Evolutionary conservation across 352 stramenopile species (phyloP).

Genomic region (Peronospora destructor): DNA sequence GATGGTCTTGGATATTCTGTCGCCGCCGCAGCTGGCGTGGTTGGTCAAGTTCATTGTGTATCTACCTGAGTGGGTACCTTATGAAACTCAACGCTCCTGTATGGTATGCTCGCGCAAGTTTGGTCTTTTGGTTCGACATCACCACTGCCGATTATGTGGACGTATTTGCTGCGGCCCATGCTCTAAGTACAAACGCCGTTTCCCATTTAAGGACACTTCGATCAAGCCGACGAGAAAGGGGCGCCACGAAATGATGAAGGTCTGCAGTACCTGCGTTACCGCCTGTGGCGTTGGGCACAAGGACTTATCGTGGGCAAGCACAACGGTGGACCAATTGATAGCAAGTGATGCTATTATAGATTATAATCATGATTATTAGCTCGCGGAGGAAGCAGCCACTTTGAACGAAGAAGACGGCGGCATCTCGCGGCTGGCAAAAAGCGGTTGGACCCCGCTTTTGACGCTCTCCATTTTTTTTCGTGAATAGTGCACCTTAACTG

Average conservation of each 20-base stretch:
- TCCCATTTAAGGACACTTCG: slow-evolving; percentile 47
- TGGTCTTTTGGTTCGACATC: slow-evolving; percentile 55
- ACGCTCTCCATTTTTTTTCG: slow-evolving; percentile 4
- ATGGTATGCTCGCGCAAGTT: slow-evolving; percentile 74
- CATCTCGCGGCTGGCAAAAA: slow-evolving; percentile 5
- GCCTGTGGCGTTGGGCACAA: slow-evolving; percentile 45
- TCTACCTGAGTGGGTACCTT: slow-evolving; percentile 67
- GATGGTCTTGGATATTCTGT: slow-evolving; percentile 71
- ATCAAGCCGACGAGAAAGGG: slow-evolving; percentile 39
- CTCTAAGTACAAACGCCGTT: slow-evolving; percentile 66
- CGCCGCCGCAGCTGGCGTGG: slow-evolving; percentile 60
- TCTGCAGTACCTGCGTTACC: slow-evolving; percentile 68
- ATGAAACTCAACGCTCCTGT: slow-evolving; percentile 53
- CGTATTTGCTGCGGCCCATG: slow-evolving; percentile 76
- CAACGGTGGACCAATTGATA: slow-evolving; percentile 42
- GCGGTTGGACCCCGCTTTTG: slow-evolving; percentile 5
- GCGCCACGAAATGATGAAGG: slow-evolving; percentile 45
- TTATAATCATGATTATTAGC: slow-evolving; percentile 51
- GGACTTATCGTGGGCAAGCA: slow-evolving; percentile 50
- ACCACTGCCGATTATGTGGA: slow-evolving; percentile 78
- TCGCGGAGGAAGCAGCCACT: slow-evolving; percentile 7
- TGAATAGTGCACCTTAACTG: slow-evolving; percentile 22
- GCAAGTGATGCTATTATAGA: slow-evolving; percentile 44
- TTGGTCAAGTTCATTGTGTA: slow-evolving; percentile 71
- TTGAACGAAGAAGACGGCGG: slow-evolving; percentile 15